phyloP scores from a whole-genome alignment of 768 basidiomycete genomes.

The Auricularia sp. region DNA sequence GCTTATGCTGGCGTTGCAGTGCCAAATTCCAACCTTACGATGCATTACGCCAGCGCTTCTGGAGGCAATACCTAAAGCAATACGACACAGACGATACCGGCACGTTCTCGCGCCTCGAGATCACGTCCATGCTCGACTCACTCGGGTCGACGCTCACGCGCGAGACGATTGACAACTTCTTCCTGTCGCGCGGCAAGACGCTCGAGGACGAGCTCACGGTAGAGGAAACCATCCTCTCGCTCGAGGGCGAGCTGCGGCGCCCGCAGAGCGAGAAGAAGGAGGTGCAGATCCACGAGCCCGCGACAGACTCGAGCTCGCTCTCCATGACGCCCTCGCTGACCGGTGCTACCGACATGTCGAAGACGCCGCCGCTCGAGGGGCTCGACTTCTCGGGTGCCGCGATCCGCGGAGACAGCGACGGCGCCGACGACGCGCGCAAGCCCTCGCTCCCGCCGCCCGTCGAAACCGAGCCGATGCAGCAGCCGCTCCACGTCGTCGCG shows the following conservation, averaged over 20 bases:
- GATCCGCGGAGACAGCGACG: not conserved
- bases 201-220: constrained; percentile 58
- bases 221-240: constrained; percentile 69
- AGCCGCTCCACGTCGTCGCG: not conserved
- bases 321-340: constrained; percentile 26
- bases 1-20: constrained; percentile 25
- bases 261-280: constrained; percentile 62
- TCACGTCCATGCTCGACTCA: constrained; percentile 93
- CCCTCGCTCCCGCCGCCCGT: not conserved
- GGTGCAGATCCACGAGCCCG: constrained; percentile 37
- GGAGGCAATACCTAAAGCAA: constrained; percentile 78
- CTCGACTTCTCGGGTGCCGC: constrained; percentile 51
- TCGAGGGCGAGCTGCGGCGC: constrained; percentile 75
- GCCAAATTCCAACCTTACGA: constrained; percentile 96
- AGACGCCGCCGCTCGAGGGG: constrained; percentile 33
- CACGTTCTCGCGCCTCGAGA: constrained; percentile 68
- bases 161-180: constrained; percentile 75
- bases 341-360: constrained; percentile 33
- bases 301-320: constrained; percentile 8
- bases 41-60: constrained; percentile 81
- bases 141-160: constrained; percentile 84
- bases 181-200: constrained; percentile 54
- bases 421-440: not conserved
- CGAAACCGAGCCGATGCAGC: not conserved
- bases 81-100: constrained; percentile 83